These are phyloP conservation scores for Drechslerella coelobrocha DNA, from an alignment of 2,329 filamentous ascomycete species.

Conservation along the genomic window DNA sequence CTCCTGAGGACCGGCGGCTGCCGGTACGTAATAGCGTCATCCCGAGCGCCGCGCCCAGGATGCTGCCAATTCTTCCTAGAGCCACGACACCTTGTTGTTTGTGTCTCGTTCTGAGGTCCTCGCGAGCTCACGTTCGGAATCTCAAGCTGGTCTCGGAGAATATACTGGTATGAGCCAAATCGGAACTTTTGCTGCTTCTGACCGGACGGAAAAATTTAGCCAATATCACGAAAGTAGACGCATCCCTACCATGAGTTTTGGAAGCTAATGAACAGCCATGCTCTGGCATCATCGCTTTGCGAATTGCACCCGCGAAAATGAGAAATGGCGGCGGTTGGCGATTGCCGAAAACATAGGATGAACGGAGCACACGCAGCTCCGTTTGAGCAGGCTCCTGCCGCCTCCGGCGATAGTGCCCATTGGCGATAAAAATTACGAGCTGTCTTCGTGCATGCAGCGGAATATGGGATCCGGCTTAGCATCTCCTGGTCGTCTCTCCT, in stretches of 20 bases:
- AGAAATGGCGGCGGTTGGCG: slow-evolving; percentile 3
- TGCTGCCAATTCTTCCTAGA: not conserved
- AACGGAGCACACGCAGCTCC: slow-evolving; percentile 7
- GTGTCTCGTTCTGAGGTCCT: too few relatives aligned
- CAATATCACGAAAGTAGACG: too few relatives aligned
- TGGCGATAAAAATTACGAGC: slow-evolving; percentile 1
- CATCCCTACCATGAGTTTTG: too few relatives aligned
- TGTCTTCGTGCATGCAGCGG: slow-evolving; percentile 23
- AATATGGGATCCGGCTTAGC: slow-evolving; percentile 22
- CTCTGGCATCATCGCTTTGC: too few relatives aligned
- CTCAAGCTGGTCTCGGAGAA: too few relatives aligned
- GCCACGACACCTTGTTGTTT: too few relatives aligned
- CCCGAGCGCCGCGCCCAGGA: not conserved
- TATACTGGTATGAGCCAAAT: too few relatives aligned
- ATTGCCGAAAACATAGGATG: slow-evolving; percentile 20
- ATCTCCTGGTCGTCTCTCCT: slow-evolving; percentile 10
- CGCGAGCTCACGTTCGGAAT: too few relatives aligned
- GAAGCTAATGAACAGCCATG: too few relatives aligned
- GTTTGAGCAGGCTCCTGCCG: slow-evolving; percentile 15
- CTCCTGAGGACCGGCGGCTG: not conserved
- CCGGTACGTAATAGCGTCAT: not conserved
- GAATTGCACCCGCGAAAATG: not conserved
- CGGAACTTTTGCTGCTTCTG: too few relatives aligned
- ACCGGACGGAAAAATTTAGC: too few relatives aligned
- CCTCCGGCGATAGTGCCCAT: slow-evolving; percentile 36